These are phyloP conservation scores for Trichophyton mentagrophytes DNA, from an alignment of 2,329 filamentous ascomycete genomes.

Conservation along the genomic window DNA sequence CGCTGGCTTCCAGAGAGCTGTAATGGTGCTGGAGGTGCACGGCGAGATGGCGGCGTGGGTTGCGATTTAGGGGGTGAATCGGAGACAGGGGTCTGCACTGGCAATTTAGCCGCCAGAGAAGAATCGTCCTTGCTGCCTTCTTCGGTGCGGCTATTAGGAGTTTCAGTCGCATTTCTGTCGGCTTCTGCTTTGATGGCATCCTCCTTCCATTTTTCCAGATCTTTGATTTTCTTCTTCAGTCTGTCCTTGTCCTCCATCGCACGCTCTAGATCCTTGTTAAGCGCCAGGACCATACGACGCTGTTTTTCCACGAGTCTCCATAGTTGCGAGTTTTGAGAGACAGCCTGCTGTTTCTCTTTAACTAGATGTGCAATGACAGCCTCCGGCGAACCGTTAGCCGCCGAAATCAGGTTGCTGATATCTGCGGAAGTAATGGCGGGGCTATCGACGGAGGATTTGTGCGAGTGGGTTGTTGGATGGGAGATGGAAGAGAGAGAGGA, in stretches of 20 bases:
- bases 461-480: slow-evolving; percentile 36
- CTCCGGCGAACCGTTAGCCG: slow-evolving; percentile 70
- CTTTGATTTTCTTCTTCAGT: slow-evolving; percentile 82
- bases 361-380: slow-evolving; percentile 76
- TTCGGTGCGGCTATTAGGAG: not conserved
- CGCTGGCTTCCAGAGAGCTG: slow-evolving; percentile 46
- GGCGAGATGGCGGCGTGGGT: slow-evolving; percentile 46
- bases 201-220: slow-evolving; percentile 36
- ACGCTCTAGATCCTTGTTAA: slow-evolving; percentile 89
- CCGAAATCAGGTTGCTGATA: slow-evolving; percentile 63
- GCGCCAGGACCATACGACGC: slow-evolving; percentile 76
- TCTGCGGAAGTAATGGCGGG: slow-evolving; percentile 54
- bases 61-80: not conserved
- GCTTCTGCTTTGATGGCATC: not conserved
- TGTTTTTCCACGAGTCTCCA: slow-evolving; percentile 97
- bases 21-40: slow-evolving; percentile 73
- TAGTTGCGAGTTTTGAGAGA: slow-evolving; percentile 80
- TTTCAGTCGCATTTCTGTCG: not conserved
- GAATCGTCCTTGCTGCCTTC: not conserved
- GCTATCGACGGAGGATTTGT: slow-evolving; percentile 45
- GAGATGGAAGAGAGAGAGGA: slow-evolving; percentile 53
- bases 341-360: slow-evolving; percentile 80
- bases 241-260: slow-evolving; percentile 88
- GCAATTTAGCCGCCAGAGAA: not conserved
- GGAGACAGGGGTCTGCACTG: not conserved